These are phyloP conservation scores for Boletus rubescentipes DNA, from an alignment of 768 basidiomycete genomes.

Conservation along the genomic window DNA sequence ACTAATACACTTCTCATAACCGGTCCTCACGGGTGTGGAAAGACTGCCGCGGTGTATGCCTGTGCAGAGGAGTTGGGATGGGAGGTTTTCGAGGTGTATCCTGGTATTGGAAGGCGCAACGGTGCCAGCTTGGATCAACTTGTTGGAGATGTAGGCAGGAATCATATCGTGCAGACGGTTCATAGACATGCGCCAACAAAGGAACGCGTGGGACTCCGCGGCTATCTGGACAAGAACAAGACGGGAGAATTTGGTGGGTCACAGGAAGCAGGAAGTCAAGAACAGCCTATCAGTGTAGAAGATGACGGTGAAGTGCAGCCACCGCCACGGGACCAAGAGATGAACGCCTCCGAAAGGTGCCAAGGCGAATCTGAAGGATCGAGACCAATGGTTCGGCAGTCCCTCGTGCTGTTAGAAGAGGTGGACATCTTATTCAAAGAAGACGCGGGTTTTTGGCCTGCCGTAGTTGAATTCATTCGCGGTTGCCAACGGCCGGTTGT, in stretches of 20 bases:
- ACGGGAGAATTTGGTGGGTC: not conserved
- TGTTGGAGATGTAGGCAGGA: conserved; percentile 91
- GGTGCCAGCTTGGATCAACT: conserved; percentile 74
- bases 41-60: conserved; percentile 91
- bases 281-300: conserved; percentile 24
- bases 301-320: not conserved
- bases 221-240: conserved; percentile 17
- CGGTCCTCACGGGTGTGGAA: conserved; percentile 85
- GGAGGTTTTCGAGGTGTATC: conserved; percentile 96
- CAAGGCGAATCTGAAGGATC: conserved; percentile 12
- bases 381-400: conserved; percentile 60
- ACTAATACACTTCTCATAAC: conserved; percentile 84
- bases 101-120: conserved; percentile 89
- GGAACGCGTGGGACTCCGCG: conserved; percentile 12
- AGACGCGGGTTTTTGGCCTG: conserved; percentile 83
- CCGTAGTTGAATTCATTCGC: conserved; percentile 76
- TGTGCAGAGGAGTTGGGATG: conserved; percentile 92
- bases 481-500: conserved; percentile 87
- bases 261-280: conserved; percentile 17
- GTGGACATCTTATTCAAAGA: conserved; percentile 91
- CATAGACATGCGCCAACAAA: conserved; percentile 8
- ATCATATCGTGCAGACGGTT: conserved; percentile 69
- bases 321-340: conserved; percentile 4
- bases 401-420: conserved; percentile 89
- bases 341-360: not conserved